phyloP scores from a whole-genome alignment of 2,329 filamentous ascomycete species.

The Colletotrichum neosansevieriae region DNA sequence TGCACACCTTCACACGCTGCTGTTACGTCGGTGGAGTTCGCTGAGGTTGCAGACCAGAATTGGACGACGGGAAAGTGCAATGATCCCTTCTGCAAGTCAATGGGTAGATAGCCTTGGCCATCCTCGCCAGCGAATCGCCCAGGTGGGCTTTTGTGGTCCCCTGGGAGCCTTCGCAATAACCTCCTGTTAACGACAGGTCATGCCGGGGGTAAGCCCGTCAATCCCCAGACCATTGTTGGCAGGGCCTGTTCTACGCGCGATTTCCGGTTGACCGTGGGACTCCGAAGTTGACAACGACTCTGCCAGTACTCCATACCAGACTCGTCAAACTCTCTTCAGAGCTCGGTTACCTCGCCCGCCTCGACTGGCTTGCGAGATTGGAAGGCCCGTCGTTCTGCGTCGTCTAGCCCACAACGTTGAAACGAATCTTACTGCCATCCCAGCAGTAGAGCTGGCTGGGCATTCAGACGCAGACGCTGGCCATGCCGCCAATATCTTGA shows the following conservation, averaged over 20 bases:
- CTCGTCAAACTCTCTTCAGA: conserved; percentile 23
- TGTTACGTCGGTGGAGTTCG: conserved; percentile 41
- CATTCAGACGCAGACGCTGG: conserved; percentile 23
- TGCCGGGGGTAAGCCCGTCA: conserved; percentile 33
- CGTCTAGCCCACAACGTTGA: conserved; percentile 30
- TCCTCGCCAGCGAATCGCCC: conserved; percentile 37
- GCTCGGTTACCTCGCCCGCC: conserved; percentile 23
- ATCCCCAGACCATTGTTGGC: conserved; percentile 10
- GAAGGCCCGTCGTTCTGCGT: conserved; percentile 19
- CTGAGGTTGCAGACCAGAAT: conserved; percentile 25
- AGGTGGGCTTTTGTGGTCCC: conserved; percentile 31
- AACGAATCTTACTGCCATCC: conserved; percentile 35
- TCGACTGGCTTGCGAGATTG: conserved; percentile 16
- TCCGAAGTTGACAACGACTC: conserved; percentile 12
- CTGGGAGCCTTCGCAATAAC: conserved; percentile 31
- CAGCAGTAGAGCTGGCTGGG: conserved; percentile 17
- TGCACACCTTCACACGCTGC: conserved; percentile 38
- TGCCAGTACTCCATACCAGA: conserved; percentile 4
- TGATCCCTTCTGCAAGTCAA: conserved; percentile 40
- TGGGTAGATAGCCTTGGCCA: conserved; percentile 37
- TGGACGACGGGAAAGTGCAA: conserved; percentile 37
- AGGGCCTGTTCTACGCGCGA: conserved; percentile 28
- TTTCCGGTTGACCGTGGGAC: conserved; percentile 28
- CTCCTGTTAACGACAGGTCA: conserved; percentile 39
- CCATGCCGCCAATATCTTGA: conserved; percentile 31